Evolutionary conservation across 2,329 filamentous ascomycete species (phyloP).

Genomic region (Lasiodiplodia theobromae): DNA sequence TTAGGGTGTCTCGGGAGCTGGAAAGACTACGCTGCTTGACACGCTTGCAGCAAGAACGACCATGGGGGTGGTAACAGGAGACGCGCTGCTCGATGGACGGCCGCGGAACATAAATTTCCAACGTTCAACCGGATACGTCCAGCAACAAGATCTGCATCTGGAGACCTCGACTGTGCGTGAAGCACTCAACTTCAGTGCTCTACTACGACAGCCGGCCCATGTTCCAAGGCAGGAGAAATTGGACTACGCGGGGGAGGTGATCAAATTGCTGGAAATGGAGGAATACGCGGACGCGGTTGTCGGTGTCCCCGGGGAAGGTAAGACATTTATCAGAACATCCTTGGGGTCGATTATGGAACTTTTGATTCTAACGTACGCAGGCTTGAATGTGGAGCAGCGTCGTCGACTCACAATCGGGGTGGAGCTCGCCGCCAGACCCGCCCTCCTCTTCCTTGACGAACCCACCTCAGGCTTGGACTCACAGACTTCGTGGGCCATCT

Average conservation of each 20-base stretch:
- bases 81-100: conserved; percentile 82
- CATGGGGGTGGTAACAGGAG: conserved; percentile 86
- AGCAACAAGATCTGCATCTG: conserved; percentile 91
- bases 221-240: conserved; percentile 79
- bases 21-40: conserved; percentile 90
- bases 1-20: conserved; percentile 92
- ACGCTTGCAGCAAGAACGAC: conserved; percentile 84
- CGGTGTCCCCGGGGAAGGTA: conserved; percentile 85
- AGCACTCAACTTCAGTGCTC: conserved; percentile 82
- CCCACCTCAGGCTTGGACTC: conserved; percentile 93
- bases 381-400: conserved; percentile 66
- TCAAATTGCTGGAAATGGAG: conserved; percentile 88
- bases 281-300: conserved; percentile 90
- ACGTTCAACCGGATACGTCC: conserved; percentile 89
- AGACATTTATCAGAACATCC: neutral
- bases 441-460: conserved; percentile 91
- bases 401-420: conserved; percentile 91
- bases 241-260: conserved; percentile 87
- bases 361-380: neutral
- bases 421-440: conserved; percentile 92
- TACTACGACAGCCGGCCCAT: conserved; percentile 81
- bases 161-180: conserved; percentile 87
- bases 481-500: conserved; percentile 92
- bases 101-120: conserved; percentile 84
- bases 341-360: neutral